Conservation (phyloP, 495 filamentous ascomycete genomes). For the Hyaloscypha hepaticicola region DNA sequence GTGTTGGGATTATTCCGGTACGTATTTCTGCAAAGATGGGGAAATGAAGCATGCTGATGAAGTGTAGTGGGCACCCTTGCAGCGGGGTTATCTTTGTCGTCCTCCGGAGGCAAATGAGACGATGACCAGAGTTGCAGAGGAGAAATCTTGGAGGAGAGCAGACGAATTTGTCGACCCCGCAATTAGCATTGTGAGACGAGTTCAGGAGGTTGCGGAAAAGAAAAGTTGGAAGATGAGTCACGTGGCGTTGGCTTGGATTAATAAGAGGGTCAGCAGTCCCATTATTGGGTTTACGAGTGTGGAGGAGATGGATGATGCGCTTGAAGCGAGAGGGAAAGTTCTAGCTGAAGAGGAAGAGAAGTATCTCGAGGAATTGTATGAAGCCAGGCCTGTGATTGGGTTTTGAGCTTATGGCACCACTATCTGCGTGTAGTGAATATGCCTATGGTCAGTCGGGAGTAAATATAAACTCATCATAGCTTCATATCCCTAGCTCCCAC, state of each 20-base stretch:
- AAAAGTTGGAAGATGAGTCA: conserved; percentile 56
- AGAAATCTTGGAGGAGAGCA: neutral
- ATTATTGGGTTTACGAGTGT: conserved; percentile 57
- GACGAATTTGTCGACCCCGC: neutral
- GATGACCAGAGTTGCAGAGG: conserved; percentile 36
- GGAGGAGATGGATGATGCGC: conserved; percentile 57
- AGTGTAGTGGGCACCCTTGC: conserved; percentile 15
- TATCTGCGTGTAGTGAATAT: no score
- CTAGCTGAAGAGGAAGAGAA: conserved; percentile 56
- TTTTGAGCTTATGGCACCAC: no score
- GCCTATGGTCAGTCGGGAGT: no score
- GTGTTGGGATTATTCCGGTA: conserved; percentile 46
- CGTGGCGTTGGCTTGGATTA: conserved; percentile 59
- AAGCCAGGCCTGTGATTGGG: conserved; percentile 43
- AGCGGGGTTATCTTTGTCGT: conserved; percentile 14
- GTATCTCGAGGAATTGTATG: conserved; percentile 61
- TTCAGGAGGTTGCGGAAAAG: conserved; percentile 53
- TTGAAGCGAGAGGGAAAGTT: conserved; percentile 43
- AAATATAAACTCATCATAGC: no score
- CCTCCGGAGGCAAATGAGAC: conserved; percentile 13
- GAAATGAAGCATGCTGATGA: conserved; percentile 38
- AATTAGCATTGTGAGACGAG: neutral
- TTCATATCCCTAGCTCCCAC: no score
- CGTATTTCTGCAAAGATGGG: conserved; percentile 52
- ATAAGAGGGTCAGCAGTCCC: conserved; percentile 47